These are phyloP conservation scores for Alternaria triticina DNA, from an alignment of 2,329 filamentous ascomycete species.

Conservation along the genomic window DNA sequence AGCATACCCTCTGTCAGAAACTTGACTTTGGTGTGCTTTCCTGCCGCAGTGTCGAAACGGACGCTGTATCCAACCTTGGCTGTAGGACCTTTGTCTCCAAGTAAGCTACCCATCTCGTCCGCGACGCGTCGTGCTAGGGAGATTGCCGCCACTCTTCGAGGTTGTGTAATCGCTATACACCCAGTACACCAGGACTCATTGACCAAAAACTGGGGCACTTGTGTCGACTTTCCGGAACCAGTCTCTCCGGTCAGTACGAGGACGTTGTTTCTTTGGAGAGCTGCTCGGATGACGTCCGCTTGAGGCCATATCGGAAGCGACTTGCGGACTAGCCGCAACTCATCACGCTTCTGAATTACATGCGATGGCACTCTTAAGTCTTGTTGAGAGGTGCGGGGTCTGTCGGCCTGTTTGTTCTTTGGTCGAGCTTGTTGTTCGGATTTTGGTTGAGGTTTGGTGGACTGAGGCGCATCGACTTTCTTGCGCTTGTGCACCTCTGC, in stretches of 20 bases:
- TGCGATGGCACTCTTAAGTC: slow-evolving; percentile 27
- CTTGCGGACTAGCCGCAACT: slow-evolving; percentile 62
- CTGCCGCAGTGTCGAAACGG: slow-evolving; percentile 86
- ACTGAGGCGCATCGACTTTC: background rate
- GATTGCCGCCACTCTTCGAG: slow-evolving; percentile 89
- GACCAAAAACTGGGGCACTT: slow-evolving; percentile 89
- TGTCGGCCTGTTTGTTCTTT: slow-evolving; percentile 3
- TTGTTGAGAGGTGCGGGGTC: slow-evolving; percentile 1
- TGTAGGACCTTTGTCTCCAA: slow-evolving; percentile 64
- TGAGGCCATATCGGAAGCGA: slow-evolving; percentile 82
- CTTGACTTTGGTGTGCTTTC: slow-evolving; percentile 85
- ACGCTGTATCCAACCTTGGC: slow-evolving; percentile 89
- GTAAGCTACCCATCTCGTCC: slow-evolving; percentile 74
- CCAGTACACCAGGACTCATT: slow-evolving; percentile 81
- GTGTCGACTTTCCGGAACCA: slow-evolving; percentile 95
- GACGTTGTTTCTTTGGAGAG: slow-evolving; percentile 70
- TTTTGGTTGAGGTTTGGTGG: background rate
- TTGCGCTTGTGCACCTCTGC: slow-evolving; percentile 1
- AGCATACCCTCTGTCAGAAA: slow-evolving; percentile 97
- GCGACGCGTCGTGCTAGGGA: slow-evolving; percentile 88
- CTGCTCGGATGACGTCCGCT: slow-evolving; percentile 70
- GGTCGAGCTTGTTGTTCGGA: background rate
- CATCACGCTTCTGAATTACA: slow-evolving; percentile 53
- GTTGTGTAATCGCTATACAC: slow-evolving; percentile 88
- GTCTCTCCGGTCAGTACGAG: slow-evolving; percentile 92